Evolutionary conservation across 1,139 yeast genomes (phyloP), one percentile per base, ranked within the genome.

Genomic region (Debaryomycetaceae sp.): DNA sequence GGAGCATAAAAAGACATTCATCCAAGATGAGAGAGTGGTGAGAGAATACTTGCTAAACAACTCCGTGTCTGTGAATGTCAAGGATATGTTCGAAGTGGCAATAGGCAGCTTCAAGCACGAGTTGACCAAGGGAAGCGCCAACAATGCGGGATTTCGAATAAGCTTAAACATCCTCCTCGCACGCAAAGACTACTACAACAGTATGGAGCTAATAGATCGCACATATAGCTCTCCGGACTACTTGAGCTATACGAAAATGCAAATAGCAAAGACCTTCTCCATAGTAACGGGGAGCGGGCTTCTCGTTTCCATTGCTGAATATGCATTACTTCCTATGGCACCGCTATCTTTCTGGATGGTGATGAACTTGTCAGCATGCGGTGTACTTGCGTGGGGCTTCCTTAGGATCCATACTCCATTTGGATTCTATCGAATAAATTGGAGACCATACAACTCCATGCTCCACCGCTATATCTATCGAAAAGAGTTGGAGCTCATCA

Each of bases 151-250:
- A 6, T 47, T 61, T 6, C 41, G 55, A 33, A 38, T 57, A 5
- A 60, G 60, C 0, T 47, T 68, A 29, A 55, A 55, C 24, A 39
- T 52, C 7, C 51, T 72, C 6, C 54, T 72, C 5, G 52, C 51
- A 4, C 49, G 56, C n/a, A 65, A 65, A 40, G 76, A 72, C 50
- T 72, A 71, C 51, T 53, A 56, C 39, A 63, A 62, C 39, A 56
- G 68, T 35, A 65, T 71, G 48, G 58, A 59, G 40, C 49, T 72
- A 22, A 48, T 72, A 4, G 73, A 71, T 38, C 35, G 38, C 13
- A 66, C 70, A 0, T 45, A 56, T 7, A 46, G 51, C 17, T 53
- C 61, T 5, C 37, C 45, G 1, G 11, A 29, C 1, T 58, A 50
- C 39, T 14, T 48, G 5, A 38, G 40, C 6, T 42, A 29, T 9